Base-by-base conservation (phyloP, 2,329 filamentous ascomycete species). In the Aspergillus neoniger region DNA sequence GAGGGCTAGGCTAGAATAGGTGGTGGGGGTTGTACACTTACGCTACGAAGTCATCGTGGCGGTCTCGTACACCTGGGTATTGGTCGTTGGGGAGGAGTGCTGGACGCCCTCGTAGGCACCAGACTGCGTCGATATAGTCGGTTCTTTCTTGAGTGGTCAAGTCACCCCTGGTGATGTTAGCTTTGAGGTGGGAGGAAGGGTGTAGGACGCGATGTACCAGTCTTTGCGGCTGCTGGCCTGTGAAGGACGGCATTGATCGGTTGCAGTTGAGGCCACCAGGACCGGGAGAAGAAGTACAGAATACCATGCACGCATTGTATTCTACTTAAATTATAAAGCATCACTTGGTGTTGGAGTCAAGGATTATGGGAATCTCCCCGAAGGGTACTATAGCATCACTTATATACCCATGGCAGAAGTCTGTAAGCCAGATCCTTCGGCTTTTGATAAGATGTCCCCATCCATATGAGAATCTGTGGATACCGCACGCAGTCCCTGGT, bases 11-110 rank as follows among this genome's bases (percentile, higher is more conserved):
- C 12, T 28, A 30, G 38, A 21, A 55, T 19, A 21, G 5, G 3
- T 5, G 36, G n/a, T 14, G 23, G 9, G 15, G 14, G 14, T 6
- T 7, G 2, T 30, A 30, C 23, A 62, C 67, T n/a, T 55, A 72
- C 70, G 69, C 69, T 15, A 71, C 67, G 61, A 72, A 72, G 41
- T 72, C 70, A 23, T 72, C 70, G 5, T 69, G 58, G 8, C 70
- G 64, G 39, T 67, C 70, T 14, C 59, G 63, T 4, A 70, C 69
- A 2, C 70, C 69, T 0, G 70, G 70, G 39, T 62, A 72, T 2
- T 65, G 43, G 9, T 56, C 53, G 10, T 63, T 64, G 1, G 69
- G 61, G 15, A 72, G 60, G 6, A 55, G 43, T 0, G 69, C 55
- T 1, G 68, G 65, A 10, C 58, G 58, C 6, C 57, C 25, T 28